Base-by-base conservation (phyloP, 306 rosid species). In the Corylus heterophylla region DNA sequence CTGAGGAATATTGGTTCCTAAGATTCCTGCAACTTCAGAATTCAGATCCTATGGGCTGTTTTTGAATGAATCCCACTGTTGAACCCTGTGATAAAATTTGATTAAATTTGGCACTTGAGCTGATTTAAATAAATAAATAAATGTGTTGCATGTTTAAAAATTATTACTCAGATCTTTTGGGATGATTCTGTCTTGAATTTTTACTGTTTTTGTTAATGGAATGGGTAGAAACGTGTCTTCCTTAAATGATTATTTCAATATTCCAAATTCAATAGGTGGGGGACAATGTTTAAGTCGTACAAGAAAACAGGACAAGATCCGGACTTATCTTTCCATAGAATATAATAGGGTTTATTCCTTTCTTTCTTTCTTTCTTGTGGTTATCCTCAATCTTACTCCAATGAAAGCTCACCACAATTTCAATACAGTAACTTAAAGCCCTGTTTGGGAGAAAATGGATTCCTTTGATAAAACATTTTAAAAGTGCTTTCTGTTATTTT, bases 281-380 rank as follows among this genome's bases (percentile, higher is more conserved):
- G 76, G 80, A 35, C 44, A 35, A 55, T 50, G 78, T 79, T 77
- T 75, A 72, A 64, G 66, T 69, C 80, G 82, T 58, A 76, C 78
- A 85, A 76, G 42, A 79, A 72, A 79, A 86, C 56, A 79, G 76
- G 85, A 51, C 76, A 75, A 78, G 82, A 78, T 80, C 79, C 74
- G 77, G 56, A 81, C 78, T 79, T 81, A 79, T 87, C 84, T 73
- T 29, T 5, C 14, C 22, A 4, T 50, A 81, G 64, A 78, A 81
- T 80, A 81, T 64, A 31, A 31, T 54, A 54, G 55, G 17, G 52
- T 66, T 42, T 73, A 56, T 67, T 10, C 18, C 52, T 48, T 48
- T 48, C 8, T 48, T 6, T 47, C 7, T 11, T 10, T 48, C 51
- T 48, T 49, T 12, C 16, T 48, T 52, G 75, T 73, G 69, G 72